These are phyloP conservation scores for Yarrowia deformans DNA, from an alignment of 805 yeast genomes.

Conservation along the genomic window DNA sequence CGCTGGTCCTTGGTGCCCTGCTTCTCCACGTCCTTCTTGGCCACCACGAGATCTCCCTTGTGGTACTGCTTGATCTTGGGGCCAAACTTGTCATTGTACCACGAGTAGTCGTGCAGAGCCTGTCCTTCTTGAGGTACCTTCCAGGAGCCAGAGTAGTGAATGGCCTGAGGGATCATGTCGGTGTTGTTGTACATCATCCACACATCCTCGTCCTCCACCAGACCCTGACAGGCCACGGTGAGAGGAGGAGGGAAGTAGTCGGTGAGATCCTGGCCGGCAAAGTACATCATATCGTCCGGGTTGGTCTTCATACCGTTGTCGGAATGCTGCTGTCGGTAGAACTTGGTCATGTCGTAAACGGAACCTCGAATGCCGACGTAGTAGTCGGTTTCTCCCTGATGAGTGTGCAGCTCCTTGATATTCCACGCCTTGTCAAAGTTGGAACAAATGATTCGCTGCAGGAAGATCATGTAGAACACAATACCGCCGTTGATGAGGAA, in stretches of 20 bases:
- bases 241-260: constrained; percentile 55
- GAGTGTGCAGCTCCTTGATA: constrained; percentile 49
- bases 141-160: constrained; percentile 50
- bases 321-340: constrained; percentile 53
- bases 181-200: constrained; percentile 49
- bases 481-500: constrained; percentile 51
- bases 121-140: constrained; percentile 47
- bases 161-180: constrained; percentile 46
- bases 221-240: constrained; percentile 52
- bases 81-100: constrained; percentile 51
- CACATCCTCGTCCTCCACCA: constrained; percentile 50
- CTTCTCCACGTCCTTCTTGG: constrained; percentile 45
- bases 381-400: constrained; percentile 51
- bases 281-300: constrained; percentile 48
- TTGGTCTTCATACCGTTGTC: constrained; percentile 51
- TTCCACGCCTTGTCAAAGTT: constrained; percentile 55
- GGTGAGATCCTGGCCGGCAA: constrained; percentile 53
- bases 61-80: constrained; percentile 50
- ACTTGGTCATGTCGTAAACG: constrained; percentile 54
- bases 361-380: constrained; percentile 53
- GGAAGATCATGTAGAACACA: constrained; percentile 55
- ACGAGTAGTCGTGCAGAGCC: constrained; percentile 49
- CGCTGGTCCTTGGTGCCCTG: constrained; percentile 45
- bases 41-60: constrained; percentile 52
- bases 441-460: constrained; percentile 53